Evolutionary conservation across 768 basidiomycete genomes (phyloP).

Genomic region (Naganishia vishniacii): DNA sequence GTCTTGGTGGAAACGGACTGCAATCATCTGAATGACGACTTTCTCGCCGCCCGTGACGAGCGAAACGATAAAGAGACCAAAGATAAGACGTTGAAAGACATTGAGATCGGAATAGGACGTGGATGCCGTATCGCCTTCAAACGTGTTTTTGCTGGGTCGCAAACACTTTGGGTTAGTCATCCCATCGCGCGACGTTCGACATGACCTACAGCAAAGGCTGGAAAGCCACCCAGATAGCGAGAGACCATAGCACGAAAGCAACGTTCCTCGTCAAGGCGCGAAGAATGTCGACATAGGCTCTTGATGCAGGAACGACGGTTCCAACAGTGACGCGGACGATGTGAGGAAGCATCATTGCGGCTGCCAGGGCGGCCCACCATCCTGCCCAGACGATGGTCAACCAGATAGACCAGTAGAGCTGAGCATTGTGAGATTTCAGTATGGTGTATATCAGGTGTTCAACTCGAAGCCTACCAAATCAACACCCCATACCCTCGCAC

Average conservation of each 20-base stretch:
- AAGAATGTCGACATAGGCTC: conserved; percentile 76
- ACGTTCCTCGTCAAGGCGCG: conserved; percentile 60
- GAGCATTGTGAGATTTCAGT: conserved; percentile 61
- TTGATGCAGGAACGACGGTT: conserved; percentile 63
- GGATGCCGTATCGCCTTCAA: conserved; percentile 36
- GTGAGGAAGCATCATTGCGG: conserved; percentile 51
- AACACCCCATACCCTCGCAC: conserved; percentile 55
- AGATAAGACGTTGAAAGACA: conserved; percentile 63
- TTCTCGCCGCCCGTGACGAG: conserved; percentile 74
- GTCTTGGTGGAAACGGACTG: conserved; percentile 54
- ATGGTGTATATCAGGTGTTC: conserved; percentile 1
- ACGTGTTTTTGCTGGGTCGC: conserved; percentile 9
- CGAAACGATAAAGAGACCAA: conserved; percentile 65
- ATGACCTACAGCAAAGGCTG: conserved; percentile 57
- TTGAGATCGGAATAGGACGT: conserved; percentile 52
- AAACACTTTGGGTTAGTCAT: too few relatives aligned
- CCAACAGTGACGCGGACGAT: conserved; percentile 65
- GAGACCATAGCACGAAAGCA: conserved; percentile 63
- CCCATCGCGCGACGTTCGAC: not conserved
- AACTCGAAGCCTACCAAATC: conserved; percentile 34
- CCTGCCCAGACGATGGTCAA: conserved; percentile 71
- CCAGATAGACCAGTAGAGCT: conserved; percentile 79
- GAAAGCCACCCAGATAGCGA: conserved; percentile 64
- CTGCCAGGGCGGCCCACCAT: conserved; percentile 72
- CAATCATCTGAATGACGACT: conserved; percentile 76